Percentiles rank a stretch among this genome's conserved stretches.
phyloP scores from a whole-genome alignment of 495 filamentous ascomycete species.

The Aspergillus leporis region DNA sequence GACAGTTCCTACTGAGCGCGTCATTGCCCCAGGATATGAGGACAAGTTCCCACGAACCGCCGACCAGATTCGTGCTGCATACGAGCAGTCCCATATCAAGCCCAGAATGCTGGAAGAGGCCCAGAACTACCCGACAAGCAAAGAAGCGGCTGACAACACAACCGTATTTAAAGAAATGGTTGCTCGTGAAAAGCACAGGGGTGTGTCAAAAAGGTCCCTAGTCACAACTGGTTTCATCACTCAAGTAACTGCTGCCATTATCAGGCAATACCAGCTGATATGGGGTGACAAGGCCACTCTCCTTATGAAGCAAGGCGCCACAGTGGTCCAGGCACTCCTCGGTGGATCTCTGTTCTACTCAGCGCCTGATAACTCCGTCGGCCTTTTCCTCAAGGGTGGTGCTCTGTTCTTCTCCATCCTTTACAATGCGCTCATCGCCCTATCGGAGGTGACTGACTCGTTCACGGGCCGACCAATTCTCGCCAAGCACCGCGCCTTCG shows the following conservation, averaged over 20 bases:
- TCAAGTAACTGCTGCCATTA: slow-evolving; percentile 57
- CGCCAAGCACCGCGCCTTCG: slow-evolving; percentile 73
- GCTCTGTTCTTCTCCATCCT: slow-evolving; percentile 73
- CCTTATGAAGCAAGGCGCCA: slow-evolving; percentile 56
- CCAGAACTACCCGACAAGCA: too few relatives aligned
- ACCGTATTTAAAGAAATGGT: too few relatives aligned
- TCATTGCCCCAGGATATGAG: slow-evolving; percentile 55
- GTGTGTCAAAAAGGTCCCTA: slow-evolving; percentile 42
- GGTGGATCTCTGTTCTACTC: slow-evolving; percentile 45
- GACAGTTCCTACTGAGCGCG: slow-evolving; percentile 67
- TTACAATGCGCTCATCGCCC: slow-evolving; percentile 71
- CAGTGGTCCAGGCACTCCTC: slow-evolving; percentile 42
- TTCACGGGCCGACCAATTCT: slow-evolving; percentile 70
- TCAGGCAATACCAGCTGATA: slow-evolving; percentile 58
- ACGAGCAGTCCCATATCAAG: slow-evolving; percentile 42
- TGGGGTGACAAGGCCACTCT: slow-evolving; percentile 62
- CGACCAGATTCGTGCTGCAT: slow-evolving; percentile 35
- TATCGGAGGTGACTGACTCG: slow-evolving; percentile 70
- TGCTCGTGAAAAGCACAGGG: slow-evolving; percentile 44
- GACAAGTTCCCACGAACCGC: slow-evolving; percentile 48
- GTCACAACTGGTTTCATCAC: slow-evolving; percentile 58
- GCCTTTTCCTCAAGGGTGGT: slow-evolving; percentile 55
- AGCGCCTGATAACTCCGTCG: slow-evolving; percentile 40
- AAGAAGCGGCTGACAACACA: too few relatives aligned
- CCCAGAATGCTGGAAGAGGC: slow-evolving; percentile 45